Evolutionary conservation across 2,329 filamentous ascomycete genomes (phyloP).

Genomic region (Cytospora paraplurivora): DNA sequence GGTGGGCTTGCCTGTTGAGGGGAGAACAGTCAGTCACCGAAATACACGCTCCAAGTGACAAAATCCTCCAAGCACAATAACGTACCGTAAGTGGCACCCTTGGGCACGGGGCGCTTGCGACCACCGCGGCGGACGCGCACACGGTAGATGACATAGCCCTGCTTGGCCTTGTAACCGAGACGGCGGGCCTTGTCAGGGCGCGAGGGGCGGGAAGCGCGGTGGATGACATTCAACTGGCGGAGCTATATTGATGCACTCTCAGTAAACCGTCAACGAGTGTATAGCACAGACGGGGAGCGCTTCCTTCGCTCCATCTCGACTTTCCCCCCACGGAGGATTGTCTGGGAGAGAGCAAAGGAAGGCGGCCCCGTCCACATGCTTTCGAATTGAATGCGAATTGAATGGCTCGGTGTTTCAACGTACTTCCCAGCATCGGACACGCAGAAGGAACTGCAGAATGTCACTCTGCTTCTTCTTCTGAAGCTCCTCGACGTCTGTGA

Average conservation of each 20-base stretch:
- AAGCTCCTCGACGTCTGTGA: constrained; percentile 89
- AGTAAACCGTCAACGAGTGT: constrained; percentile 99
- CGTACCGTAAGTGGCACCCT: constrained; percentile 98
- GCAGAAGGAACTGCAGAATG: constrained; percentile 99
- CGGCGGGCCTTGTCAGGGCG: constrained; percentile 99
- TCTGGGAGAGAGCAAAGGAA: constrained; percentile 19
- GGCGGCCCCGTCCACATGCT: constrained; percentile 32
- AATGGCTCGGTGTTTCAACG: constrained; percentile 54
- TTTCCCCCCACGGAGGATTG: constrained; percentile 2
- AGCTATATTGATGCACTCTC: constrained; percentile 99
- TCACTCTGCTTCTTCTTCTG: constrained; percentile 99
- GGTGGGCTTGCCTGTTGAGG: constrained; percentile 88
- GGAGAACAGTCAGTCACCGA: constrained; percentile 19
- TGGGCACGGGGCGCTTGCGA: constrained; percentile 92
- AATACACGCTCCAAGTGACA: not conserved
- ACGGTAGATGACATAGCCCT: constrained; percentile 99
- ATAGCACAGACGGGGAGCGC: constrained; percentile 67
- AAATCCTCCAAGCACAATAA: not conserved
- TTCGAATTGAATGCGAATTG: constrained; percentile 25
- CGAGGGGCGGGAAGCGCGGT: constrained; percentile 96
- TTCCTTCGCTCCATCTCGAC: constrained; percentile 37
- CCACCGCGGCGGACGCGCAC: constrained; percentile 97
- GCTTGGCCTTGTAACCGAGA: constrained; percentile 99
- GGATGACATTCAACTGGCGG: constrained; percentile 99
- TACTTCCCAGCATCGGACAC: constrained; percentile 99